Conservation (phyloP, 2,329 filamentous ascomycete species). For the Cladosporium halotolerans region DNA sequence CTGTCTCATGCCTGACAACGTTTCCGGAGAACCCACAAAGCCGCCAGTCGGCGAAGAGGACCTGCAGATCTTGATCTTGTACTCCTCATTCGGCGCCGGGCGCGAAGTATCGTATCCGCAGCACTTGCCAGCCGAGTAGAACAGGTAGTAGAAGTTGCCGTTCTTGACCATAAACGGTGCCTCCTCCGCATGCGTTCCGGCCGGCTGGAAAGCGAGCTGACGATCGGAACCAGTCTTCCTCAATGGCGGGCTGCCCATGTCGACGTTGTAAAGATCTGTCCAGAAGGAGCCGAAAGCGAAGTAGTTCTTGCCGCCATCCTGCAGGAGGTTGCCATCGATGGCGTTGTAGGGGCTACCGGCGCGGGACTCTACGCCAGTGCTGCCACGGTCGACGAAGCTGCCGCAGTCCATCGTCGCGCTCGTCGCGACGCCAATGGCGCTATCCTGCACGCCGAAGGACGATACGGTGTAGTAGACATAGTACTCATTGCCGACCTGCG, state of each 20-base stretch:
- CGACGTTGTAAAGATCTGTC: constrained; percentile 56
- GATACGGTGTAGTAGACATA: constrained; percentile 63
- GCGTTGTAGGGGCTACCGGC: constrained; percentile 40
- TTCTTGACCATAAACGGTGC: constrained; percentile 52
- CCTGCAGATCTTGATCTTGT: constrained; percentile 61
- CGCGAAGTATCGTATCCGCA: constrained; percentile 50
- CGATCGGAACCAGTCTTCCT: constrained; percentile 32
- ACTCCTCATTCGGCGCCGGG: constrained; percentile 55
- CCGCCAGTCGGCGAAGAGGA: constrained; percentile 45
- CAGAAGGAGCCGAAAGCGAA: constrained; percentile 65
- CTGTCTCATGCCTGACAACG: too few relatives aligned
- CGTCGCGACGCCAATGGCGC: constrained; percentile 55
- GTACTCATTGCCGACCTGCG: constrained; percentile 52
- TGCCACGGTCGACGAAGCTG: constrained; percentile 56
- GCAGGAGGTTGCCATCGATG: constrained; percentile 48
- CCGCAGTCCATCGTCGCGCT: constrained; percentile 46
- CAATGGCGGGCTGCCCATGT: constrained; percentile 34
- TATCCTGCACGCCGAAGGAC: constrained; percentile 54
- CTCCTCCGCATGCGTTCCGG: constrained; percentile 50
- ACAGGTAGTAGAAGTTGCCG: constrained; percentile 57
- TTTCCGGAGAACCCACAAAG: constrained; percentile 38
- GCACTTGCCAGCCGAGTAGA: constrained; percentile 56
- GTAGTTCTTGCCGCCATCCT: constrained; percentile 39
- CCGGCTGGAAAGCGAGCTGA: constrained; percentile 50
- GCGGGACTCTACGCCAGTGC: constrained; percentile 45